Base-by-base conservation (phyloP, 2,329 filamentous ascomycete species). In the Penicillium sp. region DNA sequence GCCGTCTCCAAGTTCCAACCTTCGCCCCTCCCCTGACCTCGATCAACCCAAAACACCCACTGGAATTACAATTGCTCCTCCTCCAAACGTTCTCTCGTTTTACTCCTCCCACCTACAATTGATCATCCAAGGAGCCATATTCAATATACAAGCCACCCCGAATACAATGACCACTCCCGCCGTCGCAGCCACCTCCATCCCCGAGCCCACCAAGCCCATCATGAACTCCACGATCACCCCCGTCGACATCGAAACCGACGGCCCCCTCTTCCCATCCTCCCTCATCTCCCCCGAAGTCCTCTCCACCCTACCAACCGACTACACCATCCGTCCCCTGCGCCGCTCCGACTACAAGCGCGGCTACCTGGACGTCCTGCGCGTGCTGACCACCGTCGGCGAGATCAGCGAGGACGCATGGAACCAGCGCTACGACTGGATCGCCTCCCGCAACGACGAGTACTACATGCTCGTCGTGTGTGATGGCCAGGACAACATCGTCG, bases 301-400 rank as follows among this genome's bases (percentile, higher is more conserved):
- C 61, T 81, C 87, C 42, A 83, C 82, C 17, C 87, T 98, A 0
- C 94, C 95, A 45, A 81, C 88, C 68, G 89, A 90, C 70, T 98
- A 98, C 82, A 86, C 83, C 31, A 85, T 96, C 72, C 92, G 95
- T 28, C 88, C 94, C 0, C 83, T 98, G 52, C 86, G 89, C 69
- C 86, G 86, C 67, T 84, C 83, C 69, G 95, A 99, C 79, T 96
- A 89, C 79, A 80, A 85, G 58, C 84, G 83, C 37, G 92, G 92
- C 63, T 97, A 96, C 77, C 88, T 99, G 68, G 92, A 96, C 73
- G 94, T 95, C 61, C 82, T 99, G 64, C 87, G 92, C 48, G 92
- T 97, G 39, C 83, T 99, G 70, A 98, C 95, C 2, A 95, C 91
- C 7, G 94, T 98, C 25, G 95, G 95, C 64, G 92, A 97, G 62